Evolutionary conservation across 2,329 filamentous ascomycete genomes (phyloP).

Genomic region (Phyllosticta citriasiana): DNA sequence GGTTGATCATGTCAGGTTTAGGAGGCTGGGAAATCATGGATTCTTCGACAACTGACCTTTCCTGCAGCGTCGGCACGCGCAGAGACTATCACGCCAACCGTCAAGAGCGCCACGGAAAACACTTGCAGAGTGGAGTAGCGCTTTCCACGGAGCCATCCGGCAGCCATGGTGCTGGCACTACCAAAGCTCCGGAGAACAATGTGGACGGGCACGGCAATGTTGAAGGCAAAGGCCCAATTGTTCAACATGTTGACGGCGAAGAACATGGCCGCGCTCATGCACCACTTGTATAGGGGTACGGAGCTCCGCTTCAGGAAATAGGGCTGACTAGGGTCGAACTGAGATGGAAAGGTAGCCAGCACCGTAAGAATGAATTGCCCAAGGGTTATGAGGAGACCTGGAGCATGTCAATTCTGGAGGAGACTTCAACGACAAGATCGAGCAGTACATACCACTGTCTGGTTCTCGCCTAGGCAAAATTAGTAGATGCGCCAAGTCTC

Average conservation of each 20-base stretch:
- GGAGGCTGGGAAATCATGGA: not conserved
- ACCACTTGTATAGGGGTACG: conserved; percentile 76
- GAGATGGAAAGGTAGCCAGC: conserved; percentile 39
- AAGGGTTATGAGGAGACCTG: conserved; percentile 54
- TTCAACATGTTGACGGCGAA: conserved; percentile 92
- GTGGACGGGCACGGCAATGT: conserved; percentile 91
- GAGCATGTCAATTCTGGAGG: not conserved
- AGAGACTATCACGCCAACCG: conserved; percentile 73
- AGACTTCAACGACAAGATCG: not conserved
- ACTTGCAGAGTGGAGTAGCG: conserved; percentile 72
- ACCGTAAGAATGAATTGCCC: conserved; percentile 53
- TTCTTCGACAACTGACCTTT: conserved; percentile 49
- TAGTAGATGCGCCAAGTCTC: conserved; percentile 10
- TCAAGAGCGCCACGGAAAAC: conserved; percentile 71
- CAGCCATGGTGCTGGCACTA: conserved; percentile 87
- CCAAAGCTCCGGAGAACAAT: conserved; percentile 94
- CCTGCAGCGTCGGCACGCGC: conserved; percentile 81
- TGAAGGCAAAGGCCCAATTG: conserved; percentile 95
- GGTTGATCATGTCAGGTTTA: not conserved
- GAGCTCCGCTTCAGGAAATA: conserved; percentile 67
- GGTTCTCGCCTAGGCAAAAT: conserved; percentile 58
- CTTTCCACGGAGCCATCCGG: conserved; percentile 82
- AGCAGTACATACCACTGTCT: conserved; percentile 55
- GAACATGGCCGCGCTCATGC: conserved; percentile 81
- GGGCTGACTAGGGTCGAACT: conserved; percentile 45